Conservation (phyloP, 2,329 filamentous ascomycete genomes). For the Aureobasidium sp. region DNA sequence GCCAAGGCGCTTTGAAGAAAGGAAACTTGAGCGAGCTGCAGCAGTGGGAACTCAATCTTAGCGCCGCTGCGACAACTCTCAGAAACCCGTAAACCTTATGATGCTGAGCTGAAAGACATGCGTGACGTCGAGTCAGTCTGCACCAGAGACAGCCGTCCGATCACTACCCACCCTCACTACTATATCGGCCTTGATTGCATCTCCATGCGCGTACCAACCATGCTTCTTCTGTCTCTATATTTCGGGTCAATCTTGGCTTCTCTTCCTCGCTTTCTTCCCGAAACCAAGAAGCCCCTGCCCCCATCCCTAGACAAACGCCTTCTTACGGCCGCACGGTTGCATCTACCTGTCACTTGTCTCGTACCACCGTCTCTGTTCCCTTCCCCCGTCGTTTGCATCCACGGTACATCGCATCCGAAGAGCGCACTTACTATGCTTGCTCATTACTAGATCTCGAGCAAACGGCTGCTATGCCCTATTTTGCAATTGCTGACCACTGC, state of each 20-base stretch:
- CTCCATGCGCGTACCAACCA: not conserved
- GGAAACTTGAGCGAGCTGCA: constrained; percentile 6
- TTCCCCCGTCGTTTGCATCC: constrained; percentile 12
- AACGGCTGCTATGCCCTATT: constrained; percentile 12
- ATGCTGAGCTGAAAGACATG: not conserved
- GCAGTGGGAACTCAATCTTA: constrained; percentile 6
- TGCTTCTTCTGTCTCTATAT: not conserved
- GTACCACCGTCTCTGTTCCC: constrained; percentile 1
- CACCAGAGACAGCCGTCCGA: not conserved
- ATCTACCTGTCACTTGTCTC: constrained; percentile 10
- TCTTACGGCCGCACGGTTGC: constrained; percentile 9
- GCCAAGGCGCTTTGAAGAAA: not conserved
- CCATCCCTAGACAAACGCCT: not conserved
- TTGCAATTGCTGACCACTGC: not conserved
- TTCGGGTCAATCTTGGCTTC: not conserved
- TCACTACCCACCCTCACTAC: not conserved
- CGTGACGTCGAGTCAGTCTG: constrained; percentile 1
- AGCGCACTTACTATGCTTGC: not conserved
- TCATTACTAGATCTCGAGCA: not conserved
- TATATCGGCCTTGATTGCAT: not conserved
- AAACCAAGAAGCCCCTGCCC: constrained; percentile 5
- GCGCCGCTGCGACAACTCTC: not conserved
- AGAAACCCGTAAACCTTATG: not conserved
- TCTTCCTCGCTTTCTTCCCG: not conserved
- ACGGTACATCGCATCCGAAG: not conserved